A percentile compares a stretch with the other conserved stretches of the same genome.
Conservation (phyloP, 768 basidiomycete genomes). For the Calocybe indica region DNA sequence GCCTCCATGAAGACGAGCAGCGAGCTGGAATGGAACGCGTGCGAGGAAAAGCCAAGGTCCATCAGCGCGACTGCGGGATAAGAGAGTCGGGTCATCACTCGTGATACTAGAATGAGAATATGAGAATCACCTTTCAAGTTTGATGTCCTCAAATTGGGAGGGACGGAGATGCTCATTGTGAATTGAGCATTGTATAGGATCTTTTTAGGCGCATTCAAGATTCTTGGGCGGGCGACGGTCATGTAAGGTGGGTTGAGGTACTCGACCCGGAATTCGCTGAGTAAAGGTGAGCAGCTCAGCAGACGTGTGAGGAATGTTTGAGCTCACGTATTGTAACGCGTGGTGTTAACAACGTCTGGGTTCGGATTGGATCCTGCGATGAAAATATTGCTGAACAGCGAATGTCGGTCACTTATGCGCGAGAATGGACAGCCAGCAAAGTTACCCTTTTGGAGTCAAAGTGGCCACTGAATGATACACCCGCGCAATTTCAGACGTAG, state of each 20-base stretch:
- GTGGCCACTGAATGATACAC: conserved; percentile 60
- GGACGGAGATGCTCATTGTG: conserved; percentile 25
- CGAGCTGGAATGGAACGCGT: conserved; percentile 24
- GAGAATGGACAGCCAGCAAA: conserved; percentile 19
- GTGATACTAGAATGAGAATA: not conserved
- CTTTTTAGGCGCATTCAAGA: conserved; percentile 27
- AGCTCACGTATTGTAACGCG: not conserved
- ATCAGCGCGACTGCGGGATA: conserved; percentile 26
- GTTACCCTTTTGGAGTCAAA: conserved; percentile 47
- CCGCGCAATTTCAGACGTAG: conserved; percentile 38
- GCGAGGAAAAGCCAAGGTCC: conserved; percentile 37
- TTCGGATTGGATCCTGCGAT: conserved; percentile 45
- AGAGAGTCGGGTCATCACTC: not conserved
- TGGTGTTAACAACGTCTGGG: not conserved
- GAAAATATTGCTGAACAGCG: conserved; percentile 11
- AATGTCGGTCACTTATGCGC: conserved; percentile 4
- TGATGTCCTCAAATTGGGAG: conserved; percentile 16
- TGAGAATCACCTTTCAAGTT: conserved; percentile 21
- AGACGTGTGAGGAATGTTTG: conserved; percentile 7
- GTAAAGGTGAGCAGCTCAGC: conserved; percentile 11
- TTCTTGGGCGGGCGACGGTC: conserved; percentile 24
- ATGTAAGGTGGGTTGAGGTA: conserved; percentile 38
- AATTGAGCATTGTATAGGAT: conserved; percentile 31
- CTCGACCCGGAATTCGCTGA: conserved; percentile 36
- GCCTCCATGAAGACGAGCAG: conserved; percentile 31